Conservation (phyloP, 306 rosid genomes). For the Rosa lucieae region DNA sequence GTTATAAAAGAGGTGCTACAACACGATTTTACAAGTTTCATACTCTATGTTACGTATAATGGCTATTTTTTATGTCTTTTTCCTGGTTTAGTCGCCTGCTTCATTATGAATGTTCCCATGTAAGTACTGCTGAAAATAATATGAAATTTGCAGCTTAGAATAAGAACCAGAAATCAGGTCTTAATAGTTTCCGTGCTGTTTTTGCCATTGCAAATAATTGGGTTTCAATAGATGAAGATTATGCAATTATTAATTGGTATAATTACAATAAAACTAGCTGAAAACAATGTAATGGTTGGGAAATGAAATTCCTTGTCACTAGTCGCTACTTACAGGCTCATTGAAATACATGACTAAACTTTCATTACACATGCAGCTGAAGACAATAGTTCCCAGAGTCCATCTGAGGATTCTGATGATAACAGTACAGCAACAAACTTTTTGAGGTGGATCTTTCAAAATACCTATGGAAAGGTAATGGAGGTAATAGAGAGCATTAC, state of each 20-base stretch:
- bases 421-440: constrained; percentile 26
- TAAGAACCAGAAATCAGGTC: neutral
- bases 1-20: neutral
- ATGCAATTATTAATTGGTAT: neutral
- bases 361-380: constrained; percentile 30
- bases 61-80: neutral
- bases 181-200: neutral
- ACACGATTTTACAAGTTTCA: neutral
- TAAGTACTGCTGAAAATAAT: neutral
- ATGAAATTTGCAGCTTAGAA: neutral
- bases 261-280: neutral
- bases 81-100: neutral
- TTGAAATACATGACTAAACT: neutral
- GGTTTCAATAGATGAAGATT: neutral
- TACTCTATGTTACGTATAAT: neutral
- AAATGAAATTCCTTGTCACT: neutral
- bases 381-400: constrained; percentile 10
- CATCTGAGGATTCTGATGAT: constrained; percentile 29
- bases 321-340: neutral
- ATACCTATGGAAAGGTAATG: constrained; percentile 39
- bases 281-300: neutral
- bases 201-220: neutral
- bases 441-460: constrained; percentile 42
- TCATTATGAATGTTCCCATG: neutral
- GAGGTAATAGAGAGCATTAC: constrained; percentile 50